Conservation (phyloP, 345 rosid genomes). For the Salix koriyanagi region DNA sequence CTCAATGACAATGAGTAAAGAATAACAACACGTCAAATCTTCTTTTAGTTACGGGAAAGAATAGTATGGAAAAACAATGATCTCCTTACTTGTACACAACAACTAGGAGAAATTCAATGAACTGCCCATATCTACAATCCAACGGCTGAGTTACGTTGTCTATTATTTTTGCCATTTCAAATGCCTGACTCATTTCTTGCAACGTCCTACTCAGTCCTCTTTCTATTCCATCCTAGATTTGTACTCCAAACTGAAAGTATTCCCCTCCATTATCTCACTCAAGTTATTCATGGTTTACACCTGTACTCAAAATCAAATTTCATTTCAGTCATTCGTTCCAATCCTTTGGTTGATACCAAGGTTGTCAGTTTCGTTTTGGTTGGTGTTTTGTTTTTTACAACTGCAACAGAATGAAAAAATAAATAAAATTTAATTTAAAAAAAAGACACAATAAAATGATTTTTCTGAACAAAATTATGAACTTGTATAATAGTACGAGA, state of each 20-base stretch:
- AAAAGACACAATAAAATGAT: too few relatives aligned
- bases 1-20: not conserved
- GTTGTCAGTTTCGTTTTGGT: fast-evolving
- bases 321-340: not conserved
- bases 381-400: too few relatives aligned
- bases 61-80: slow-evolving; percentile 7
- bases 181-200: not conserved
- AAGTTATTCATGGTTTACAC: not conserved
- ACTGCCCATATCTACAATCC: not conserved
- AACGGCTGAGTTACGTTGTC: not conserved
- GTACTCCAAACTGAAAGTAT: not conserved
- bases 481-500: too few relatives aligned
- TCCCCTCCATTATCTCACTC: not conserved
- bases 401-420: too few relatives aligned
- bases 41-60: not conserved
- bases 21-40: slow-evolving; percentile 30
- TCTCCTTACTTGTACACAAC: not conserved
- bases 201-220: not conserved
- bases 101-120: not conserved
- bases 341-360: not conserved
- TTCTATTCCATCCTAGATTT: not conserved
- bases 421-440: too few relatives aligned
- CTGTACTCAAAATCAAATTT: not conserved
- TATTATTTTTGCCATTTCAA: not conserved
- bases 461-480: too few relatives aligned